phyloP scores from a whole-genome alignment of 192 early-diverging fungal genomes.

The Podila epicladia region DNA sequence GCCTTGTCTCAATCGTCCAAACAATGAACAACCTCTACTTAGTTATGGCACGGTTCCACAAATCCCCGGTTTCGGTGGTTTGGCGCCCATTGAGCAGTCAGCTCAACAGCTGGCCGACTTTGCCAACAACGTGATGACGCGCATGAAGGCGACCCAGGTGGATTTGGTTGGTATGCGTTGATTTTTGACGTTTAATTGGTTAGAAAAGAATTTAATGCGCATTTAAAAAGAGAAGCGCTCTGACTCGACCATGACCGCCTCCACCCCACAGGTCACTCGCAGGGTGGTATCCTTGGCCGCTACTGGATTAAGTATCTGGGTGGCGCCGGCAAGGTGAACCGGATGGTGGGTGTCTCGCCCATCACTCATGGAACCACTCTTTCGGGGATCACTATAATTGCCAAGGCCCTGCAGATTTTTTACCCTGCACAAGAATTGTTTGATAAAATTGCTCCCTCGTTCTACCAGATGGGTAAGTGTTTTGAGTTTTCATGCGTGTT shows the following conservation, averaged over 20 bases:
- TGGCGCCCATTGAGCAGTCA: conserved; percentile 21
- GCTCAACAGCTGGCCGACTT: conserved; percentile 30
- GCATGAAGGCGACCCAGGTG: conserved; percentile 21
- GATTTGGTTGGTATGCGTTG: conserved; percentile 19
- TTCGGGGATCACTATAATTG: conserved; percentile 20
- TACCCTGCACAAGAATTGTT: conserved; percentile 19
- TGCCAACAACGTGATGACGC: conserved; percentile 15
- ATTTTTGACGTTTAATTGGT: too few species aligned
- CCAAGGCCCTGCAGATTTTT: conserved; percentile 14
- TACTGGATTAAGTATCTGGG: conserved; percentile 42
- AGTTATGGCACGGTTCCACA: conserved; percentile 16
- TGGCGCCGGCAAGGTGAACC: conserved; percentile 32
- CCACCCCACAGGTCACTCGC: conserved; percentile 6
- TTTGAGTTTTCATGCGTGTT: too few species aligned
- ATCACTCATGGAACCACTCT: conserved; percentile 43
- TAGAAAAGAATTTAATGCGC: too few species aligned
- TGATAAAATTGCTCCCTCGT: conserved; percentile 23
- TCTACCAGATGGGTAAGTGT: conserved; percentile 30
- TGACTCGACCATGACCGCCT: too few species aligned
- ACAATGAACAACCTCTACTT: too few species aligned
- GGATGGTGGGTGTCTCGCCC: conserved; percentile 34
- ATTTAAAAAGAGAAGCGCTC: too few species aligned
- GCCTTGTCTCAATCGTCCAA: too few species aligned
- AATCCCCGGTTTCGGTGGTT: conserved; percentile 18
- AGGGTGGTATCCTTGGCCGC: conserved; percentile 34